A percentile compares a stretch with the other conserved stretches of the same genome.
phyloP scores from a whole-genome alignment of 305 asterid species.

The Nicotiana rustica region DNA sequence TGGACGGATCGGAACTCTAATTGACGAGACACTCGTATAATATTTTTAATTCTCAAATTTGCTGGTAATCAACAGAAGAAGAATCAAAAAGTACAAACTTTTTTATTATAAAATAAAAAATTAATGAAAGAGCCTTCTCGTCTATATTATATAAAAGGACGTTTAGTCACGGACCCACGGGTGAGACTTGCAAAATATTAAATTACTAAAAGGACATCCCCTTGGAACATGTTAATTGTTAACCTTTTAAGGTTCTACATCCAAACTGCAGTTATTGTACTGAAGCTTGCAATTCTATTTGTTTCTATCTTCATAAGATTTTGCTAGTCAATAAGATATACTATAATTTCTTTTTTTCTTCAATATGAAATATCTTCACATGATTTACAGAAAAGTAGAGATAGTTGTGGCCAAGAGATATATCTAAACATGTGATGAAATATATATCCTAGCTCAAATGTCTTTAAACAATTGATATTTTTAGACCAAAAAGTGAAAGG shows the following conservation, averaged over 20 bases:
- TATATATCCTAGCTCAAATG: no score
- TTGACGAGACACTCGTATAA: neutral
- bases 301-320: no score
- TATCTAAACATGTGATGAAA: no score
- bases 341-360: no score
- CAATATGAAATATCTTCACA: neutral
- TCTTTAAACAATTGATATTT: no score
- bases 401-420: no score
- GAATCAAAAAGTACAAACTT: neutral
- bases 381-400: no score
- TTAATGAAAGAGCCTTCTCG: neutral
- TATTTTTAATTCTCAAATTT: no score
- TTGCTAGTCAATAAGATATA: no score
- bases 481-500: neutral
- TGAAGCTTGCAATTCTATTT: no score
- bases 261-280: neutral
- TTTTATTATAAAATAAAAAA: neutral
- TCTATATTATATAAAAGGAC: neutral
- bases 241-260: neutral
- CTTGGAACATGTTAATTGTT: conserved; percentile 4
- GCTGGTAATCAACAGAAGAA: neutral
- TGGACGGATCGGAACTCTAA: neutral
- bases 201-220: neutral
- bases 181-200: neutral
- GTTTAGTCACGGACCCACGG: neutral